Evolutionary conservation across 2,329 filamentous ascomycete genomes (phyloP).

Genomic region (Didymella lethalis): DNA sequence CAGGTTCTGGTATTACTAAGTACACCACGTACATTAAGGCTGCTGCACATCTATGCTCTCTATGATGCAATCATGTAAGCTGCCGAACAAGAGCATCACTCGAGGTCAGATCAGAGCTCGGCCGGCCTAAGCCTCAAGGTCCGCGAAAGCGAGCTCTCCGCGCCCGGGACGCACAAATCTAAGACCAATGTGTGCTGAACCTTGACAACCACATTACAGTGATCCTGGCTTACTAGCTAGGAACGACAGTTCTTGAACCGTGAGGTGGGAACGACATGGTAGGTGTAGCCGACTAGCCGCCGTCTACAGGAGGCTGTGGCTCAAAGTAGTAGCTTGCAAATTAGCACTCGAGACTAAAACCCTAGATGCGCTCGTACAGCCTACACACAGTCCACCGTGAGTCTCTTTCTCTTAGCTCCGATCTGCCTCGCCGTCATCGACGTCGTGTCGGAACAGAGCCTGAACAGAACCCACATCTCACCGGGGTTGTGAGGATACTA

Average conservation of each 20-base stretch:
- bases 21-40: slow-evolving; percentile 5
- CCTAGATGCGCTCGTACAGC: slow-evolving; percentile 2
- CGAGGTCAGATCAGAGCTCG: not conserved
- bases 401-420: slow-evolving; percentile 10
- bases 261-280: slow-evolving; percentile 12
- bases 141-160: not conserved
- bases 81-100: not conserved
- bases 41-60: not conserved
- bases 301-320: slow-evolving; percentile 8
- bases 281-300: slow-evolving; percentile 3
- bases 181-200: not conserved
- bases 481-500: slow-evolving; percentile 6
- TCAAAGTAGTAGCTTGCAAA: slow-evolving; percentile 3
- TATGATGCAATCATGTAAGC: not conserved
- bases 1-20: slow-evolving; percentile 1
- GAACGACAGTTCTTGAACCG: slow-evolving; percentile 9
- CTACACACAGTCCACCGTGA: not conserved
- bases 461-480: slow-evolving; percentile 6
- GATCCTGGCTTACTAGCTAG: slow-evolving; percentile 1
- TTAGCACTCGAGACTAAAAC: not conserved
- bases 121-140: not conserved
- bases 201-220: not conserved
- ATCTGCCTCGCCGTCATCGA: slow-evolving; percentile 12
- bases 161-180: not conserved
- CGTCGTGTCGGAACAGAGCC: slow-evolving; percentile 1